These are phyloP conservation scores for Abortiporus biennis DNA, from an alignment of 1,284 basidiomycete species.

Conservation along the genomic window DNA sequence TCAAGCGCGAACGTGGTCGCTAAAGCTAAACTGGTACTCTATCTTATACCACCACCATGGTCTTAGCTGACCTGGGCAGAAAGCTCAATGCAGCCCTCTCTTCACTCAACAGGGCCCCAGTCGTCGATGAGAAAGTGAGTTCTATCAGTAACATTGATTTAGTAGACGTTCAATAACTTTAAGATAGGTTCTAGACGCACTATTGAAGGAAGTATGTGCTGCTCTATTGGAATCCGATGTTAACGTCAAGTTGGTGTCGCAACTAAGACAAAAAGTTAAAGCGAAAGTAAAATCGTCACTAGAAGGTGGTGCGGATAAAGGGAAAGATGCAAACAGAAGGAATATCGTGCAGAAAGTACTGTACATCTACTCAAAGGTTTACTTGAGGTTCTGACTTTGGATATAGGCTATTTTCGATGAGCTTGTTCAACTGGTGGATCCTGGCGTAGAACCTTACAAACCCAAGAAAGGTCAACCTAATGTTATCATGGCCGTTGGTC, in stretches of 20 bases:
- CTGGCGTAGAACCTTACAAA: constrained; percentile 91
- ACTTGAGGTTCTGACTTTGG: constrained; percentile 5
- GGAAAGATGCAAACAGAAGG: constrained; percentile 79
- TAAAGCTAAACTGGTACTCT: neutral
- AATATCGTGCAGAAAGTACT: constrained; percentile 86
- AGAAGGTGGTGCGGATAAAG: constrained; percentile 69
- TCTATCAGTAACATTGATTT: constrained; percentile 9
- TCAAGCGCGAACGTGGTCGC: neutral
- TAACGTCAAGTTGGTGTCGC: constrained; percentile 93
- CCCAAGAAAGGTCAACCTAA: constrained; percentile 94
- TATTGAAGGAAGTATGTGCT: constrained; percentile 92
- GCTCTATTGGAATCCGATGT: constrained; percentile 97
- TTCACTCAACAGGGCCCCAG: constrained; percentile 79
- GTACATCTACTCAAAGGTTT: constrained; percentile 10
- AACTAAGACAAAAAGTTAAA: constrained; percentile 86
- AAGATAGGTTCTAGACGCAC: constrained; percentile 80
- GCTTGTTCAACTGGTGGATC: constrained; percentile 92
- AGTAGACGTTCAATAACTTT: constrained; percentile 6
- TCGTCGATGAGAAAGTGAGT: constrained; percentile 84
- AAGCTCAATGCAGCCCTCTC: constrained; percentile 93
- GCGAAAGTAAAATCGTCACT: constrained; percentile 74
- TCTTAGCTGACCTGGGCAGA: constrained; percentile 92
- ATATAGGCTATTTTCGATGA: constrained; percentile 93
- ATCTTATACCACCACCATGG: constrained; percentile 49
- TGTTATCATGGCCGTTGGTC: constrained; percentile 96